These are phyloP conservation scores for Pseudognaphalium luteoalbum DNA, from an alignment of 129 eudicot genomes.

Conservation along the genomic window DNA sequence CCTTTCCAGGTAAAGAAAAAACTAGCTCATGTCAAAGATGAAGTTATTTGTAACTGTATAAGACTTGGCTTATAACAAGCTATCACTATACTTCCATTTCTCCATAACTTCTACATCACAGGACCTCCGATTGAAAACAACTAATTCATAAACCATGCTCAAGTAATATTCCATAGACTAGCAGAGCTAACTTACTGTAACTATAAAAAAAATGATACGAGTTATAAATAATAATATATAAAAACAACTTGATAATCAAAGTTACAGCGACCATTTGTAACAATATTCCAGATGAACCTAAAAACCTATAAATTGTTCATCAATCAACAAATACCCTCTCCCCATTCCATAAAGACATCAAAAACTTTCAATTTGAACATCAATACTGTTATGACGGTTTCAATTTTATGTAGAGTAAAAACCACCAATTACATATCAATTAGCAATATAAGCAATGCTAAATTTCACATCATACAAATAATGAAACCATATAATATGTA, in stretches of 20 bases:
- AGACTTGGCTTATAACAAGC: background rate
- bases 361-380: background rate
- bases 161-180: background rate
- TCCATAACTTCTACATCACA: background rate
- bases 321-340: background rate
- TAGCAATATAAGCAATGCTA: background rate
- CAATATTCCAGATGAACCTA: background rate
- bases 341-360: background rate
- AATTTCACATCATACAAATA: background rate
- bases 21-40: slow-evolving; percentile 11
- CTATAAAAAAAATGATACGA: background rate
- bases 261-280: background rate
- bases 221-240: too few species aligned
- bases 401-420: too few species aligned
- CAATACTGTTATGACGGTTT: background rate
- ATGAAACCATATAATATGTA: background rate
- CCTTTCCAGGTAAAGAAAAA: background rate
- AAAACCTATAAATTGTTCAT: background rate
- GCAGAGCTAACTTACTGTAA: background rate
- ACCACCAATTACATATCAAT: background rate
- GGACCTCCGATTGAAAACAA: too few species aligned
- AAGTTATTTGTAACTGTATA: background rate
- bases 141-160: background rate
- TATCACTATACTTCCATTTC: background rate
- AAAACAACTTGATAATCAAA: background rate